Percentiles rank a stretch among this genome's conserved stretches.
Evolutionary conservation across 2,329 filamentous ascomycete species (phyloP).

Genomic region (Chaetomiaceae sp.): DNA sequence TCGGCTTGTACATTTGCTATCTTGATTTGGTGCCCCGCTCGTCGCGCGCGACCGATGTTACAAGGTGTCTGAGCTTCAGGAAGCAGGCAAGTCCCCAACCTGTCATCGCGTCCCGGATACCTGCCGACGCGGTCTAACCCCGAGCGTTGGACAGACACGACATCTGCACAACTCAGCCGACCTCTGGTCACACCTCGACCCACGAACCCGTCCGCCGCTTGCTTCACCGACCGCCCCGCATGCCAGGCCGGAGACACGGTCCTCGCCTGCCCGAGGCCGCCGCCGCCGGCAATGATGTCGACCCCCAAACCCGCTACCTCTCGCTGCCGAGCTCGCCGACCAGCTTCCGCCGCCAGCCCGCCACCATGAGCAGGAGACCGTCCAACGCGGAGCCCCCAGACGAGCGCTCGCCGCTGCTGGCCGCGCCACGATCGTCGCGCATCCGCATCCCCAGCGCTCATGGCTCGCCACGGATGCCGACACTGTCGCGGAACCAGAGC

Average conservation of each 20-base stretch:
- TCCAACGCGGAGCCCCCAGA: conserved; percentile 24
- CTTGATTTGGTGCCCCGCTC: neutral
- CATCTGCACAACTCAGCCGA: neutral
- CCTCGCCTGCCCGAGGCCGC: conserved; percentile 18
- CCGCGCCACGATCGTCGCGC: conserved; percentile 20
- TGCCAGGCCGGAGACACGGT: conserved; percentile 20
- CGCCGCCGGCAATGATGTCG: neutral
- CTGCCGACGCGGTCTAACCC: conserved; percentile 1
- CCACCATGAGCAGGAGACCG: conserved; percentile 19
- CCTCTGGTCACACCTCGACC: neutral
- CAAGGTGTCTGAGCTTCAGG: neutral
- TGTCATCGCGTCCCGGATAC: neutral
- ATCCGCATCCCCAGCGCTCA: conserved; percentile 24
- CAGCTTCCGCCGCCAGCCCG: conserved; percentile 22
- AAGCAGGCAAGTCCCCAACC: neutral
- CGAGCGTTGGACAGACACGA: conserved; percentile 1
- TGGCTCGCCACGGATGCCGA: conserved; percentile 22
- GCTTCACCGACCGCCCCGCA: conserved; percentile 1
- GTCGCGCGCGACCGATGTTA: neutral
- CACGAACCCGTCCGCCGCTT: conserved; percentile 1
- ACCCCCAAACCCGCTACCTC: conserved; percentile 17
- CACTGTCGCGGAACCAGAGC: conserved; percentile 28
- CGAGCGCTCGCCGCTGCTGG: conserved; percentile 28
- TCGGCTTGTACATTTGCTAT: neutral
- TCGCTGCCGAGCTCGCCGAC: conserved; percentile 30